These are phyloP conservation scores for Lophiostoma macrostomum DNA, from an alignment of 495 filamentous ascomycete genomes.

Conservation along the genomic window DNA sequence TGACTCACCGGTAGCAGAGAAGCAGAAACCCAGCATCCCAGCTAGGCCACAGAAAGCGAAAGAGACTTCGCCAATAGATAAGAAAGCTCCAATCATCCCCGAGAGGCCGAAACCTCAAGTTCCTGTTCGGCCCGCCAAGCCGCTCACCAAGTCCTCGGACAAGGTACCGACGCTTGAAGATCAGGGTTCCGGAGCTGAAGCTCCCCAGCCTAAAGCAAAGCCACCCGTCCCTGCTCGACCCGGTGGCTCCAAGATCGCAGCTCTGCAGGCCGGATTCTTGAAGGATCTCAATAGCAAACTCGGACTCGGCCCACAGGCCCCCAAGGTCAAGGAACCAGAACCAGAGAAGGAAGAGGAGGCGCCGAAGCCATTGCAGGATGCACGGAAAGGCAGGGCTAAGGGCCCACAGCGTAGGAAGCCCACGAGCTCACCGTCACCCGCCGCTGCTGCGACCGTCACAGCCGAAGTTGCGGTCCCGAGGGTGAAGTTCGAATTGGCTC, in stretches of 20 bases:
- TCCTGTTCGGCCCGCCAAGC: conserved; percentile 65
- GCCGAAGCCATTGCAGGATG: conserved; percentile 76
- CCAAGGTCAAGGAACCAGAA: conserved; percentile 58
- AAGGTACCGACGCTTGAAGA: conserved; percentile 17
- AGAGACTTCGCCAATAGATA: conserved; percentile 41
- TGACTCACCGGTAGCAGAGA: conserved; percentile 21
- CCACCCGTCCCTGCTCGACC: conserved; percentile 73
- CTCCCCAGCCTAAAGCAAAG: conserved; percentile 39
- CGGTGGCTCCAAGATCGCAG: conserved; percentile 79
- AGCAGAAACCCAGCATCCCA: not conserved
- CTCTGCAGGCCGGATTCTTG: conserved; percentile 85
- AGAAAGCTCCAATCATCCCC: conserved; percentile 46
- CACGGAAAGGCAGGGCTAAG: conserved; percentile 82
- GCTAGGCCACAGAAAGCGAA: conserved; percentile 35
- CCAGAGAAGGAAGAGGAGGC: conserved; percentile 58
- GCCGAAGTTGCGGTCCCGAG: conserved; percentile 31
- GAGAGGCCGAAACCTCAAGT: conserved; percentile 79
- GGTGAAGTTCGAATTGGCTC: conserved; percentile 47
- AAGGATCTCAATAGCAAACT: conserved; percentile 83
- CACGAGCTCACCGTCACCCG: conserved; percentile 41
- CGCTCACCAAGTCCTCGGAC: conserved; percentile 39
- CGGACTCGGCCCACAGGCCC: conserved; percentile 71
- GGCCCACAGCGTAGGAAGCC: conserved; percentile 81
- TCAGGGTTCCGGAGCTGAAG: conserved; percentile 4
- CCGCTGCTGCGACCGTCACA: conserved; percentile 24